Evolutionary conservation across 192 early-diverging fungal species (phyloP), one percentile per base, ranked within the genome.

Genomic region (Rhizoclosmatium globosum): DNA sequence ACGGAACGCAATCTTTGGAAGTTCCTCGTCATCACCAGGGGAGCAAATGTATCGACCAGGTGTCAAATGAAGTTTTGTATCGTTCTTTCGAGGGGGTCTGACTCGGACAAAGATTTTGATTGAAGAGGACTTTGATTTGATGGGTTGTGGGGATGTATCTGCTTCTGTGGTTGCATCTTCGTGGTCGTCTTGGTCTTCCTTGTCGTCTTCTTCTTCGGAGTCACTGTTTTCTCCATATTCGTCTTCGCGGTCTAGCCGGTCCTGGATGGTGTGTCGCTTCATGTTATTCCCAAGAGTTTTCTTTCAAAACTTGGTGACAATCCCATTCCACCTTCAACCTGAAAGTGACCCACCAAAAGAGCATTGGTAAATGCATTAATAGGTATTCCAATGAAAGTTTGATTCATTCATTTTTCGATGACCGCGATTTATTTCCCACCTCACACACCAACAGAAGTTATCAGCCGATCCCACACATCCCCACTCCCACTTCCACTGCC

Each of bases 71-170:
- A 79, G 72, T 58, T 81, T 82, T 66, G 79, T 64, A 56, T 71
- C 69, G 53, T 70, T 83, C 73, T 3, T 73, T 44, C 82, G 69
- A 17, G 60, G 68, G 38, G 88, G 88, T 0, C 88, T 77, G 21
- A 89, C 80, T 21, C 88, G 86, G 21, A 85, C 88, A 76, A 86
- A 89, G 62, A 89, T 87, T 48, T 85, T 81, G 73, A 89, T 87
- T 31, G 83, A 83, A 3, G 78, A 50, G 9, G 56, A 61, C 38
- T 65, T 81, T 17, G 79, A 31, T 2, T 15, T 45, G 58, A 62
- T 11, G 2, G 61, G 23, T 17, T 11, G 39, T 9, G 38, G 19
- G 2, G 47, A 58, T 53, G 9, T 58, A 41, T 21, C 3, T 13
- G 21, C 41, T 38, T 21, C 56, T 53, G 2, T 38, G 58, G 43